Percentiles rank a stretch among this genome's conserved stretches.
Evolutionary conservation across 768 basidiomycete genomes (phyloP).

Genomic region (Tylopilus sp.): DNA sequence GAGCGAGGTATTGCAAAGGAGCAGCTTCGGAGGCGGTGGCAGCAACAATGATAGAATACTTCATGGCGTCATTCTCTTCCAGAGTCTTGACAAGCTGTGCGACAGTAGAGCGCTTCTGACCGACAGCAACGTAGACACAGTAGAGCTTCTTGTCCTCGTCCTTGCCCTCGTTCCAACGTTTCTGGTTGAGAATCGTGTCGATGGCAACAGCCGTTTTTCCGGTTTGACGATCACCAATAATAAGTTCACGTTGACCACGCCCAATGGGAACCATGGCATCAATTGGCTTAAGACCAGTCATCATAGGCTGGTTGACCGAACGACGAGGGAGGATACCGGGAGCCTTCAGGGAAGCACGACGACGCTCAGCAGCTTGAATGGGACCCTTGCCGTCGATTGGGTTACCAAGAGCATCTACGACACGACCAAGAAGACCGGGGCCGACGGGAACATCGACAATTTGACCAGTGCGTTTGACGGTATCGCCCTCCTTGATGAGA

Average conservation of each 20-base stretch:
- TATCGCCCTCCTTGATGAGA: constrained; percentile 99
- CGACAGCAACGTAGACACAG: constrained; percentile 99
- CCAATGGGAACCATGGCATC: constrained; percentile 99
- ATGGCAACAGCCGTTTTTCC: constrained; percentile 99
- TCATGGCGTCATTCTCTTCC: constrained; percentile 99
- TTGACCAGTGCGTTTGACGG: constrained; percentile 99
- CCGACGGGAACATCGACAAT: constrained; percentile 99
- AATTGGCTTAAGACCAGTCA: constrained; percentile 99
- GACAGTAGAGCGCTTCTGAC: constrained; percentile 99
- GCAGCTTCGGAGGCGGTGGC: constrained; percentile 99
- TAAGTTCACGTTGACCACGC: constrained; percentile 99
- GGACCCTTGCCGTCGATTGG: constrained; percentile 99
- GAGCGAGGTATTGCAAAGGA: constrained; percentile 98
- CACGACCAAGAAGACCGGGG: constrained; percentile 94
- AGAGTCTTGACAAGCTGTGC: constrained; percentile 99
- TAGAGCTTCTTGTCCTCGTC: constrained; percentile 98
- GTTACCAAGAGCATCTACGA: constrained; percentile 99
- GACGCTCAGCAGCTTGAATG: constrained; percentile 88
- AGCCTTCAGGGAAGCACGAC: constrained; percentile 97
- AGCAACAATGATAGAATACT: constrained; percentile 99
- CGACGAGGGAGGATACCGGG: constrained; percentile 99
- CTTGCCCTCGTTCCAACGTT: constrained; percentile 97
- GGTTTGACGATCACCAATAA: constrained; percentile 99
- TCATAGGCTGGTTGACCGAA: constrained; percentile 99
- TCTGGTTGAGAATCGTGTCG: constrained; percentile 99